Evolutionary conservation across 1,139 yeast species (phyloP).

Genomic region (Tardiomyces depauwii): DNA sequence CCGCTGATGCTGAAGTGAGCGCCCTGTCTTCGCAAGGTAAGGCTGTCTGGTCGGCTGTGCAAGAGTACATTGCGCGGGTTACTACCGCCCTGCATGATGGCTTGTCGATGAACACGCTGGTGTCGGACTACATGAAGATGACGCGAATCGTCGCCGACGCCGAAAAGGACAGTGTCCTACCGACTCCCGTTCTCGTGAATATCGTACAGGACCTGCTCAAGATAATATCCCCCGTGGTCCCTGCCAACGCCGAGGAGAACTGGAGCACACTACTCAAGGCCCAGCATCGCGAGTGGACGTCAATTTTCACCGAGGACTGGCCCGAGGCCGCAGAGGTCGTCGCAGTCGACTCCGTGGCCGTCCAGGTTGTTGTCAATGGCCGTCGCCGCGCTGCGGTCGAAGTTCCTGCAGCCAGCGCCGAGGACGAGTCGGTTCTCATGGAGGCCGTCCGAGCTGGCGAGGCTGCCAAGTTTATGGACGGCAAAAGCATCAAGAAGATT

Average conservation of each 20-base stretch:
- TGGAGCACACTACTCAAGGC: slow-evolving; percentile 44
- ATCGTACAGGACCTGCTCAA: slow-evolving; percentile 44
- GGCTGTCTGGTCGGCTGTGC: not conserved
- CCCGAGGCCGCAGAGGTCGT: slow-evolving; percentile 12
- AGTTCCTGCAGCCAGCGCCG: not conserved
- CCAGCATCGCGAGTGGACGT: slow-evolving; percentile 30
- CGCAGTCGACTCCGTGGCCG: not conserved
- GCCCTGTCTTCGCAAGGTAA: not conserved
- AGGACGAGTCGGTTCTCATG: not conserved
- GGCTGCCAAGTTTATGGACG: not conserved
- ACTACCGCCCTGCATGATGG: slow-evolving; percentile 27
- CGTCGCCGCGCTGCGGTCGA: not conserved
- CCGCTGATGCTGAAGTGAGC: not conserved
- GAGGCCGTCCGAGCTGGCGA: not conserved
- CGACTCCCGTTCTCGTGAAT: slow-evolving; percentile 28
- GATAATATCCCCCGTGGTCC: slow-evolving; percentile 64
- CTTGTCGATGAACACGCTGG: slow-evolving; percentile 66
- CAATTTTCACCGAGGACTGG: slow-evolving; percentile 37
- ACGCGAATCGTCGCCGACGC: slow-evolving; percentile 44
- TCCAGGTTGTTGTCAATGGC: not conserved
- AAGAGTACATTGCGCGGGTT: not conserved
- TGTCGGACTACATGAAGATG: slow-evolving; percentile 83
- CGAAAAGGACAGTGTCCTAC: slow-evolving; percentile 23
- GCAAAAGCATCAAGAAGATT: not conserved
- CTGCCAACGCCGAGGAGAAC: slow-evolving; percentile 73